Conservation (phyloP, 1,284 basidiomycete genomes). For the Trichosporon sp. region DNA sequence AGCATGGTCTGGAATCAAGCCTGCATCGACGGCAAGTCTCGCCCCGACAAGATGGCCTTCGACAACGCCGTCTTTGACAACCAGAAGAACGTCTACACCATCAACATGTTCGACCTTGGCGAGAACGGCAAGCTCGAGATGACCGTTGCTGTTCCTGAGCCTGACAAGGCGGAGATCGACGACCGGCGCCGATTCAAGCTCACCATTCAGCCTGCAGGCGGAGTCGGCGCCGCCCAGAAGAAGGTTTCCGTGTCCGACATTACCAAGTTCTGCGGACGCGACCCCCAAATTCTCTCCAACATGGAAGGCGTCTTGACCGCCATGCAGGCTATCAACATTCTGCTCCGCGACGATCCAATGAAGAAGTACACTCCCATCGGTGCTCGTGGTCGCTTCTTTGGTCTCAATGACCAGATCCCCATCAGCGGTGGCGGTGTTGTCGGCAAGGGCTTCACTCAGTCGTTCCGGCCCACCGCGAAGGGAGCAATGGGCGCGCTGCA, state of each 20-base stretch:
- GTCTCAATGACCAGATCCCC: slow-evolving; percentile 27
- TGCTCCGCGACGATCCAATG: slow-evolving; percentile 41
- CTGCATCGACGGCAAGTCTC: slow-evolving; percentile 15
- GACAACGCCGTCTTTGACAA: slow-evolving; percentile 36
- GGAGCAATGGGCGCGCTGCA: slow-evolving; percentile 31
- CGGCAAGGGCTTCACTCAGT: slow-evolving; percentile 46
- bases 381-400: slow-evolving; percentile 41
- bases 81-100: slow-evolving; percentile 43
- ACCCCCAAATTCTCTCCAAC: slow-evolving; percentile 24
- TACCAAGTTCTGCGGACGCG: slow-evolving; percentile 34
- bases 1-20: slow-evolving; percentile 35
- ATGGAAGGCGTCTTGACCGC: slow-evolving; percentile 22
- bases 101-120: slow-evolving; percentile 24
- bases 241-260: slow-evolving; percentile 37
- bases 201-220: slow-evolving; percentile 25
- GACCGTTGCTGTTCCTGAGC: slow-evolving; percentile 38
- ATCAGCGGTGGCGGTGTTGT: slow-evolving; percentile 40
- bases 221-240: slow-evolving; percentile 11
- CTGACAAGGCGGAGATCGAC: slow-evolving; percentile 29
- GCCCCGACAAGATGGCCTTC: slow-evolving; percentile 22
- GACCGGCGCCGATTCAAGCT: slow-evolving; percentile 42
- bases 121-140: slow-evolving; percentile 29
- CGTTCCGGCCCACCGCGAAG: slow-evolving; percentile 34
- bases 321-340: slow-evolving; percentile 42
- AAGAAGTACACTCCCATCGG: slow-evolving; percentile 38